Base-by-base conservation (phyloP, 805 yeast species). In the Yamadazyma insecticola region DNA sequence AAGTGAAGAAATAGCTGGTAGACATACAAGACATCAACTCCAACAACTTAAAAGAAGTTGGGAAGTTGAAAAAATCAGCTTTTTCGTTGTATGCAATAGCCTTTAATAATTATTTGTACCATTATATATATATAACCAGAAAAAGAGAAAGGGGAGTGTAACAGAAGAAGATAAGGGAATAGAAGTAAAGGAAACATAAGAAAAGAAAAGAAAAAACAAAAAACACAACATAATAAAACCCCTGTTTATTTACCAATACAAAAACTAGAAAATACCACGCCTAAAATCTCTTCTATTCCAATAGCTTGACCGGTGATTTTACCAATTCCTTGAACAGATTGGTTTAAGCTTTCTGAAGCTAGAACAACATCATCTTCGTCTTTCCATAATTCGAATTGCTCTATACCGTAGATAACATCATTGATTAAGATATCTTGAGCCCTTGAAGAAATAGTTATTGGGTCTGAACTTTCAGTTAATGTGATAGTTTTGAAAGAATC, bases 281-380 rank as follows among this genome's bases (percentile, higher is more conserved):
- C 96, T 4, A 92, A 62, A 1, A 92, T 78, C 49, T 92, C 97
- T 45, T 92, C 97, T 0, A 89, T 70, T 0, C 95, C 95, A 10
- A 90, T 76, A 0, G 86, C 74, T 23, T 84, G 83, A 1, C 97
- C 98, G 0, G 97, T 89, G 16, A 92, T 83, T 48, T 80, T 84
- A 0, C 97, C 97, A 22, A 92, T 82, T 0, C 96, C 96, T 10
- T 81, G 87, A 13, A 81, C 77, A 1, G 96, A 78, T 29, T 71
- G 71, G 29, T 72, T 71, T 23, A 92, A 63, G 33, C 82, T 79
- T 37, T 90, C 96, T 1, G 85, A 63, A 0, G 95, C 95, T 22
- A 87, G 53, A 0, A 86, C 90, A 2, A 87, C 76, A 43, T 89
- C 97, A 24, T 74, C 74, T 12, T 63, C 55, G 3, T 67, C 59